Base-by-base conservation (phyloP, 345 rosid species). In the Geranium rotundifolium region DNA sequence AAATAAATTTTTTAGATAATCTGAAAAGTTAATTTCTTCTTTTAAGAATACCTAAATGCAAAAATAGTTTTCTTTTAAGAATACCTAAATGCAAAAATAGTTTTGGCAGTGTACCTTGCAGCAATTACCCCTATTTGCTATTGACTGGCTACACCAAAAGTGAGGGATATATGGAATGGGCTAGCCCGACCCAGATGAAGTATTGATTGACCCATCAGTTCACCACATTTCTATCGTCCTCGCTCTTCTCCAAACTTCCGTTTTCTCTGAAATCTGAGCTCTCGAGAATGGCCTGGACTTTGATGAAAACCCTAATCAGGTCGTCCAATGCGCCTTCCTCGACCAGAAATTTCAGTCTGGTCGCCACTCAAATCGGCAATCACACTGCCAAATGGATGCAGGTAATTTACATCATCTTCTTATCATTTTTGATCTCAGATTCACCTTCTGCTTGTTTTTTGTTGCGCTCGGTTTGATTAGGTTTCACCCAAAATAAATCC, bases 381-480 rank as follows among this genome's bases (percentile, higher is more conserved):
- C 96, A 89, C 72, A 89, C 96, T 31, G 90, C 95, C 67, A 89
- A 87, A 82, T 89, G 96, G 96, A 89, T 89, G 96, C 95, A 89
- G 96, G 96, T 89, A 64, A 19, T 29, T 20, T 57, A n/a, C n/a
- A 50, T 34, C 19, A 46, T 17, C n/a, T 60, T 19, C 31, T 17
- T 60, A 46, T n/a, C n/a, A 23, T n/a, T 23, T 4, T 17, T n/a
- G 41, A 31, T 31, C 3, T 7, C 18, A 10, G n/a, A 56, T 12
- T 12, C 20, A 17, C 23, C 4, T 1, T 56, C 18, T 19, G 58
- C 23, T 56, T n/a, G 58, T 17, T 56, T 56, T 17, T 56, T 56
- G 58, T 19, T 5, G 23, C 23, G 19, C 2, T n/a, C 23, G 58
- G 17, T n/a, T 56, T 56, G 2, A 19, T 23, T 17, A 12, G 20